Evolutionary conservation across 2,329 filamentous ascomycete species (phyloP), one percentile per base, ranked within the genome.

Genomic region (Grosmannia clavigera): DNA sequence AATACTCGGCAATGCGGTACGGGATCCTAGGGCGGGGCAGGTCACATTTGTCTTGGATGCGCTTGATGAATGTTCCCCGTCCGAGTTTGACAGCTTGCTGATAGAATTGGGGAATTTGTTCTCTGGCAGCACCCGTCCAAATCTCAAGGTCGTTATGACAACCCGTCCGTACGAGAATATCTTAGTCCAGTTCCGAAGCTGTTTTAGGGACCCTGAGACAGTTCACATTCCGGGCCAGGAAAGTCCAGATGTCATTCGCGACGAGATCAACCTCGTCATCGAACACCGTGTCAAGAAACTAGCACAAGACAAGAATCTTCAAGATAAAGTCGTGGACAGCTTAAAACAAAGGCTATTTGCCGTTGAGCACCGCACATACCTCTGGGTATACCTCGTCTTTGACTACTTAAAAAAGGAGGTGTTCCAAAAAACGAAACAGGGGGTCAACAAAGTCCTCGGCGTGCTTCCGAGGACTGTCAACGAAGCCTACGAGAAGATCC

Each of bases 21-120:
- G 64, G 6, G 51, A 53, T 55, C 70, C 73, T 59, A 59, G 64
- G 0, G 38, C 70, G 2, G 71, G 68, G 1, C 58, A 67, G 27
- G 52, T 76, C 0, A 66, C 72, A 1, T 62, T 72, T 11, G 68
- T 76, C 1, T 61, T 76, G 5, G 74, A 76, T 65, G 74, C 71
- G 1, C 63, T 76, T 1, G 74, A 77, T 57, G 72, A 63, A 22
- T 64, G 61, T n/a, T 51, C 16, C 4, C 43, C n/a, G 43, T 46
- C 40, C 40, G 19, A 46, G 40, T 46, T 46, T 46, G 5, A 12
- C 12, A n/a, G 56, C 31, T 38, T 35, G 3, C 11, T n/a, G 25
- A 2, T 10, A 25, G 19, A 35, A 27, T 1, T 55, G 7, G 29
- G 31, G 7, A n/a, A 31, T 10, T 33, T 35, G 31, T 22, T 55